Evolutionary conservation across 352 stramenopile species (phyloP).

Genomic region (Phytophthora sp.): DNA sequence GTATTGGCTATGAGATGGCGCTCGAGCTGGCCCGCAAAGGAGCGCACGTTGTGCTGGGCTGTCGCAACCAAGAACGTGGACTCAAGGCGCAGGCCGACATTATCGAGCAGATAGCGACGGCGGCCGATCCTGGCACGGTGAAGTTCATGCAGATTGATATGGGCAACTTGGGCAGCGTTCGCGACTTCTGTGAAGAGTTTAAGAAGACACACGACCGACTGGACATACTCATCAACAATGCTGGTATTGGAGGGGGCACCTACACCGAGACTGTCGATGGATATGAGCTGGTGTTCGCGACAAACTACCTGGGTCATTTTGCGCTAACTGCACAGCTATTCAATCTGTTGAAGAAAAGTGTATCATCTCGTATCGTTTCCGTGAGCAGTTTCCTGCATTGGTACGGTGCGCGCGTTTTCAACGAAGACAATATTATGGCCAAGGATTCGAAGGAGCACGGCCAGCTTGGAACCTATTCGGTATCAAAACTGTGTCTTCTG

Average conservation of each 20-base stretch:
- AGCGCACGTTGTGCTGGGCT: slow-evolving; percentile 9
- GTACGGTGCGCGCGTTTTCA: not conserved
- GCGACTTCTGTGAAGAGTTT: slow-evolving; percentile 33
- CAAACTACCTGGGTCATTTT: slow-evolving; percentile 64
- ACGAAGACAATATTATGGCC: slow-evolving; percentile 2
- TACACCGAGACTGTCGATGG: slow-evolving; percentile 34
- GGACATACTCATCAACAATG: slow-evolving; percentile 68
- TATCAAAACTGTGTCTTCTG: slow-evolving; percentile 91
- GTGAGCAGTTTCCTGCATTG: slow-evolving; percentile 39
- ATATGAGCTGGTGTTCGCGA: slow-evolving; percentile 53
- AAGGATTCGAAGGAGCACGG: slow-evolving; percentile 12
- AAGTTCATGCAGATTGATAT: slow-evolving; percentile 56
- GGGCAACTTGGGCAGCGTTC: slow-evolving; percentile 37
- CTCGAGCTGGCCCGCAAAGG: not conserved
- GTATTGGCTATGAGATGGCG: not conserved
- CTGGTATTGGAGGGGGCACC: slow-evolving; percentile 42
- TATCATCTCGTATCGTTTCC: slow-evolving; percentile 32
- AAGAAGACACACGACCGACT: slow-evolving; percentile 22
- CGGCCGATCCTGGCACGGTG: slow-evolving; percentile 1
- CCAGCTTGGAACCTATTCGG: slow-evolving; percentile 55
- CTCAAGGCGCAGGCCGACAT: slow-evolving; percentile 1
- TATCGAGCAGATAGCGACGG: not conserved
- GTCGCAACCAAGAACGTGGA: slow-evolving; percentile 30
- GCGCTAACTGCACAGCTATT: slow-evolving; percentile 42
- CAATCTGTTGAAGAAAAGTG: slow-evolving; percentile 16